Base-by-base conservation (phyloP, 306 rosid species). In the Glycine soja region DNA sequence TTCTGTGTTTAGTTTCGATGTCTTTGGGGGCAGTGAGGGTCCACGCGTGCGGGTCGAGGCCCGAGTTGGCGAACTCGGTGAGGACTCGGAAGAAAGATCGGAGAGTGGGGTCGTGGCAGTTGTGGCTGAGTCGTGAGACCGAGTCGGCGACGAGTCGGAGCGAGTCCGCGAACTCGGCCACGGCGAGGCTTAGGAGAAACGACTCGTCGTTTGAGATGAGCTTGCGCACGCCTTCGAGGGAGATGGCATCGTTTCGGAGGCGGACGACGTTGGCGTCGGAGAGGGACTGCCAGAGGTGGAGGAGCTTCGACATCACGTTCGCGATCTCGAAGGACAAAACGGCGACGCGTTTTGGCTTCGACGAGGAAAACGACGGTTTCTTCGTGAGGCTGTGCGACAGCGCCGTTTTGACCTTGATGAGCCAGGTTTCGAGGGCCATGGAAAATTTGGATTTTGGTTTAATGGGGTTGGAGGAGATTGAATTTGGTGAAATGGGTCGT, bases 241-340 rank as follows among this genome's bases (percentile, higher is more conserved):
- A 74, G n/a, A 93, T 80, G 52, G 88, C 85, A 78, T 92, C 91
- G 84, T 87, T 87, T 50, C 87, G 90, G 34, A 93, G 97, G 24
- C 95, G 94, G 61, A 82, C 47, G 75, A 90, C 87, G 85, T 78
- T 85, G 67, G 84, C 71, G 81, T 93, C 98, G 14, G 94, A 93
- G 19, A 96, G 93, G 5, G 94, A 88, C 46, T 90, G 93, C 91
- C 92, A 92, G 16, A 93, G 88, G 68, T 93, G 98, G 72, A 93
- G 91, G 70, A 96, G 98, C 90, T 92, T 96, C 4, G 96, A 91
- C 97, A 96, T 93, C 2, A 93, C 85, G 59, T 91, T 90, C 10
- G 98, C 92, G 78, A 96, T 84, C 87, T 96, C 99, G 43, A 96
- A 96, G 2, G 99, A 86, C 79, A 96, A 85, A 81, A 96, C 97